phyloP scores from a whole-genome alignment of 2,329 filamentous ascomycete genomes.

The Beauveria pseudobassiana region DNA sequence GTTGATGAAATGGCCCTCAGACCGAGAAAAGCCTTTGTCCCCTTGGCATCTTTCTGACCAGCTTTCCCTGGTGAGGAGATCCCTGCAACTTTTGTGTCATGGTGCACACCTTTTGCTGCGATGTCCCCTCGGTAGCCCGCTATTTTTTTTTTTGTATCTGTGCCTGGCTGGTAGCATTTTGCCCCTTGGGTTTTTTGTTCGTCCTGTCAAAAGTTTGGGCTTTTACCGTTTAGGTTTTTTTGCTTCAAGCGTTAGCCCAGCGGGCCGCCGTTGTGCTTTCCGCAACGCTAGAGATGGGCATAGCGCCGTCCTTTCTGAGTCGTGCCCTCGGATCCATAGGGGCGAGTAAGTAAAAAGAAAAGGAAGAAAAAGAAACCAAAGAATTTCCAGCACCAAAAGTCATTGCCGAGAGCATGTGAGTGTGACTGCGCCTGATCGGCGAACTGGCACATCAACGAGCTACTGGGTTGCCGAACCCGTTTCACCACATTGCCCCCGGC shows the following conservation, averaged over 20 bases:
- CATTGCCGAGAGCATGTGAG: not conserved
- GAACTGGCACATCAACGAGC: not conserved
- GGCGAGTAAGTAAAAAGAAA: not conserved
- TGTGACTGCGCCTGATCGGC: not conserved
- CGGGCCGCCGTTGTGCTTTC: slow-evolving; percentile 8
- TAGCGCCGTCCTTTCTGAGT: not conserved
- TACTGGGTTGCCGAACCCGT: not conserved
- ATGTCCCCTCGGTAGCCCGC: not conserved
- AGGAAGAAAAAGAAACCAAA: not conserved
- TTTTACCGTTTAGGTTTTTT: not conserved
- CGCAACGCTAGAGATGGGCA: slow-evolving; percentile 1
- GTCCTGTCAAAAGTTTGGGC: too few relatives aligned
- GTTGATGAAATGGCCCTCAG: slow-evolving; percentile 8
- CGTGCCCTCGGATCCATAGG: slow-evolving; percentile 3
- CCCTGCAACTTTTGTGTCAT: not conserved
- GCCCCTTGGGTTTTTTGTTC: too few relatives aligned
- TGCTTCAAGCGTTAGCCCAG: not conserved
- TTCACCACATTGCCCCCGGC: not conserved
- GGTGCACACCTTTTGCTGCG: not conserved
- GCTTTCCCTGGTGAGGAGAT: not conserved
- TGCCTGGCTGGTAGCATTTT: not conserved
- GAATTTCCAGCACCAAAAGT: not conserved
- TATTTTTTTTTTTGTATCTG: too few relatives aligned
- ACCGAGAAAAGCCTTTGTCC: not conserved
- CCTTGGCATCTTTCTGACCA: not conserved